phyloP scores from a whole-genome alignment of 768 basidiomycete species.

The Pulveroboletus sp. region DNA sequence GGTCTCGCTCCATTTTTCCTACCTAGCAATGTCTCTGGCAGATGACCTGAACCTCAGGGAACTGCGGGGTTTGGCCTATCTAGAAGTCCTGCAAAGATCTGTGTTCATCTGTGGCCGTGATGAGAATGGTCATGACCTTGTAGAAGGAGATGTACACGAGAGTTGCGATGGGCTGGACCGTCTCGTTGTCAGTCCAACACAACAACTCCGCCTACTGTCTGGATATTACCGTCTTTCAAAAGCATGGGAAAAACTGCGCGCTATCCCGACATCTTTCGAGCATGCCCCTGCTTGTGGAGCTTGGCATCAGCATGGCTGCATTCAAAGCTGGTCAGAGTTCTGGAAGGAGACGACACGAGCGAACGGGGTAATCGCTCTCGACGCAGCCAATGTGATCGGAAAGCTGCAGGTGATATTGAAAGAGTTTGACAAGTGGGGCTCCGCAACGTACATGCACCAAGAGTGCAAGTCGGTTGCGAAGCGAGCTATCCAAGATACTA shows the following conservation, averaged over 20 bases:
- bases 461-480: conserved; percentile 64
- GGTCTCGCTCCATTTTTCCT: conserved; percentile 62
- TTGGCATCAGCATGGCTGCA: conserved; percentile 73
- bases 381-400: conserved; percentile 66
- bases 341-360: conserved; percentile 74
- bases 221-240: conserved; percentile 69
- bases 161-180: conserved; percentile 40
- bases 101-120: conserved; percentile 25
- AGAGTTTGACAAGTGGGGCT: conserved; percentile 70
- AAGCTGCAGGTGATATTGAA: conserved; percentile 59
- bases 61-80: conserved; percentile 64
- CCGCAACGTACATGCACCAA: conserved; percentile 76
- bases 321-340: conserved; percentile 72
- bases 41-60: conserved; percentile 64
- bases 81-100: conserved; percentile 70
- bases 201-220: conserved; percentile 63
- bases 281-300: conserved; percentile 62
- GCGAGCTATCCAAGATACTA: conserved; percentile 51
- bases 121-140: conserved; percentile 10
- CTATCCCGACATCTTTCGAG: conserved; percentile 56
- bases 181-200: conserved; percentile 52
- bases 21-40: conserved; percentile 69
- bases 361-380: conserved; percentile 57
- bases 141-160: conserved; percentile 33
- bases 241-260: conserved; percentile 64